Conservation (phyloP, 129 eudicot species). For the Scalesia atractyloides region DNA sequence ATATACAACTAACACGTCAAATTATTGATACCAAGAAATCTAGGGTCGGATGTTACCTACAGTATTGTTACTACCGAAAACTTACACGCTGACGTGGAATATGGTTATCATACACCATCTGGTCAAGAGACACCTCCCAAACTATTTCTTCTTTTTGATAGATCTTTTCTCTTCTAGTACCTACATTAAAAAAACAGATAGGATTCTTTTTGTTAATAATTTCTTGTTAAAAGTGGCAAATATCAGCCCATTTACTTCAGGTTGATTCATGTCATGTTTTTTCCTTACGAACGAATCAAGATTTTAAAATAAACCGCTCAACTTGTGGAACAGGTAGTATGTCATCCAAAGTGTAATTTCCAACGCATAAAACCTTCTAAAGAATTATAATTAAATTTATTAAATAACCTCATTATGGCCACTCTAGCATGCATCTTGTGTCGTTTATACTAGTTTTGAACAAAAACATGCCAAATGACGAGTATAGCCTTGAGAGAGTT, state of each 20-base stretch:
- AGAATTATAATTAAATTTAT: not conserved
- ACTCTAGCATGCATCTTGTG: not conserved
- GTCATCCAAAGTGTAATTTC: not conserved
- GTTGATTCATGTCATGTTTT: not conserved
- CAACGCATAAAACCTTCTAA: not conserved
- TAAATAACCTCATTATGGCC: not conserved
- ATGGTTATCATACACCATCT: slow-evolving; percentile 27
- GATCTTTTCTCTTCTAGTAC: slow-evolving; percentile 53
- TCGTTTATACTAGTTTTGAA: not conserved
- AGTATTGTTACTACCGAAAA: slow-evolving; percentile 6
- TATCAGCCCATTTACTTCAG: not conserved
- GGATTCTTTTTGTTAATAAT: not conserved
- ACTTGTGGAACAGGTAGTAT: not conserved
- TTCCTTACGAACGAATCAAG: not conserved
- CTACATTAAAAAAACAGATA: slow-evolving; percentile 31
- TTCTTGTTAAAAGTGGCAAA: not conserved
- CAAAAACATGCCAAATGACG: not conserved
- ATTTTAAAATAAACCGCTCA: not conserved
- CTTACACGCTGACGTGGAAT: slow-evolving; percentile 14
- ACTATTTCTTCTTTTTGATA: slow-evolving; percentile 48
- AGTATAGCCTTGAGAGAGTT: too few species aligned
- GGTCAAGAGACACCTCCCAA: slow-evolving; percentile 36
- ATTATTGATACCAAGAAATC: slow-evolving; percentile 3
- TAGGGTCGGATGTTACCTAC: slow-evolving; percentile 3
- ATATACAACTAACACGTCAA: slow-evolving; percentile 15